Base-by-base conservation (phyloP, 306 rosid species). In the Trifolium pratense region DNA sequence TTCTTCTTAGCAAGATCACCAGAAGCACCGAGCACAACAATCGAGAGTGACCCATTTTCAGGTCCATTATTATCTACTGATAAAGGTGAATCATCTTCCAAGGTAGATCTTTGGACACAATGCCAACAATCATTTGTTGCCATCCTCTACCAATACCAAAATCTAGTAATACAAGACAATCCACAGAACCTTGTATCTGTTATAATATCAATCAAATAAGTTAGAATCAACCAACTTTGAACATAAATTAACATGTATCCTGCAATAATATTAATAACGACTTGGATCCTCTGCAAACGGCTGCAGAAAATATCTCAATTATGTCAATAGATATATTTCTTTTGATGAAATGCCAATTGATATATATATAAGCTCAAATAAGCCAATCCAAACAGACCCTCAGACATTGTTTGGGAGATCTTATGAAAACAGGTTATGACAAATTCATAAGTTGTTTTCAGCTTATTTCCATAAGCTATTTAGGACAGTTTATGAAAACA, bases 1-100 rank as follows among this genome's bases (percentile, higher is more conserved):
- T 94, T 94, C 89, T 91, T 94, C 81, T 90, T 94, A 78, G 99
- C 99, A 82, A 94, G 99, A 86, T 94, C 99, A 65, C 99, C 97
- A 13, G 97, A 94, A 51, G 99, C 97, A 34, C 99, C 99, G 42
- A 94, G 99, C 79, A 94, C 97, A 26, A 91, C 45, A 31, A 94
- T 90, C 63, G 97, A 86, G 58, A 94, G 93, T 25, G 87, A 68
- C 42, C 96, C 99, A 39, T 75, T 82, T 78, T 90, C 99, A 49
- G 71, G 82, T 39, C 66, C 86, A 83, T 68, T 51, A 25, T 7
- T 3, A 7, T 86, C 96, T 46, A 70, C 80, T 14, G 82, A 16
- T 14, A 55, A 23, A 5, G 93, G 75, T 3, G 95, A 72, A 0
- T 94, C 99, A 59, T 10, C 71, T 48, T 7, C 49, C 0, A 75